Evolutionary conservation across 495 filamentous ascomycete genomes (phyloP), one percentile per base, ranked within the genome.

Genomic region (Tuber brumale): DNA sequence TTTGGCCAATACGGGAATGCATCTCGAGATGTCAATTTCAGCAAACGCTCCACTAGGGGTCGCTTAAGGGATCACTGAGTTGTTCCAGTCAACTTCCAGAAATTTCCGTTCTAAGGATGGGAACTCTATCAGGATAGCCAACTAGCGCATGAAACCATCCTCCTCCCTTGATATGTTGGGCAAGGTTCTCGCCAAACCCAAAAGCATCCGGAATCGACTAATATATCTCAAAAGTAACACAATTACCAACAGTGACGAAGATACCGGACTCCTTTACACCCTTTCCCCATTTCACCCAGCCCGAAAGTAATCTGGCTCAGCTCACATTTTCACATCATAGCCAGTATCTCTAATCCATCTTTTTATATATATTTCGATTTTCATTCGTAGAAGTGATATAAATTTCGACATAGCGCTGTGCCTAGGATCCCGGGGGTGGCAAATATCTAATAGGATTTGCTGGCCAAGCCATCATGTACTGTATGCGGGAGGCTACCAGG

Each of bases 201-300:
- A 35, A 31, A 35, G 27, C 57, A 66, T 66, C 57, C 57, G 57
- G 57, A 66, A 35, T 66, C 31, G 57, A 66, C 57, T 16, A 35
- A 35, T 66, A 66, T 66, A 66, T 66, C 57, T 66, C 57, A 66
- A 66, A 66, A 66, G 57, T 66, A 66, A 66, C 14, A 66, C 57
- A 66, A 35, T 5, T 66, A 66, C 27, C 57, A 66, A 35, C 57
- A 66, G 57, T 35, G 31, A 35, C 57, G 27, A 35, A 35, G 57
- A 66, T 35, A 27, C 27, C 57, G 57, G 27, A 31, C 57, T 31
- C 27, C 27, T 66, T 35, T 35, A 18, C 31, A 35, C 23, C 57
- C 57, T 35, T 66, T 66, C 57, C 12, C 57, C 57, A 35, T 66
- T 66, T 2, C 57, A 6, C 27, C 35, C 57, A 35, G 57, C 18